Evolutionary conservation across 768 basidiomycete genomes (phyloP).

Genomic region (Rhizopogon sp.): DNA sequence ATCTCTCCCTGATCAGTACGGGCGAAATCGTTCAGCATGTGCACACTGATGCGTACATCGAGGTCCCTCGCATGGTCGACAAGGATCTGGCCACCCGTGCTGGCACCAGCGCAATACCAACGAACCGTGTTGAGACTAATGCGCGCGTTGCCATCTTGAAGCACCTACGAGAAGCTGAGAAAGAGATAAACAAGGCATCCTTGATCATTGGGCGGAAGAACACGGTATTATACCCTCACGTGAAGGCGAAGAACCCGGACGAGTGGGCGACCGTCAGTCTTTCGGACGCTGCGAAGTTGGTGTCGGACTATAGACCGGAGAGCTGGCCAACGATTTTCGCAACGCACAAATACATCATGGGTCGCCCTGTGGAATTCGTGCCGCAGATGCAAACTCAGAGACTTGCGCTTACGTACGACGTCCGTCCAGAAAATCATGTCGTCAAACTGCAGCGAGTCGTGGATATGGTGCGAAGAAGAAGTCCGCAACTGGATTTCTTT

Average conservation of each 20-base stretch:
- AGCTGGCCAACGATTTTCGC: constrained; percentile 34
- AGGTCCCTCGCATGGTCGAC: constrained; percentile 52
- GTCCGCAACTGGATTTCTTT: constrained; percentile 44
- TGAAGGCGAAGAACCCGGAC: constrained; percentile 40
- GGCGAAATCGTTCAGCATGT: constrained; percentile 52
- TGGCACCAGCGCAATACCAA: constrained; percentile 29
- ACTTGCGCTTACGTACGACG: constrained; percentile 45
- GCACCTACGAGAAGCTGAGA: constrained; percentile 50
- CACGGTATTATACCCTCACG: constrained; percentile 33
- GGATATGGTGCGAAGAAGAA: constrained; percentile 39
- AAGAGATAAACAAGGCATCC: constrained; percentile 38
- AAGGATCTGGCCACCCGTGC: constrained; percentile 43
- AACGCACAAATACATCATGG: constrained; percentile 64
- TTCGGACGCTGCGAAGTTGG: constrained; percentile 42
- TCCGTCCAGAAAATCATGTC: constrained; percentile 55
- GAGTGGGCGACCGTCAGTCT: constrained; percentile 56
- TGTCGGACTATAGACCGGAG: constrained; percentile 26
- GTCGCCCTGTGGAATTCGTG: constrained; percentile 45
- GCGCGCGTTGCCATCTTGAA: constrained; percentile 66
- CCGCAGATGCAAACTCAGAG: constrained; percentile 43
- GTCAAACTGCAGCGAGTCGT: constrained; percentile 26
- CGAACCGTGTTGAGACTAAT: constrained; percentile 32
- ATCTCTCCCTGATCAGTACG: constrained; percentile 25
- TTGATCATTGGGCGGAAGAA: constrained; percentile 29
- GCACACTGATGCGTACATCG: constrained; percentile 53